Evolutionary conservation across 1,284 basidiomycete species (phyloP).

Genomic region (Cystobasidiaceae sp.): DNA sequence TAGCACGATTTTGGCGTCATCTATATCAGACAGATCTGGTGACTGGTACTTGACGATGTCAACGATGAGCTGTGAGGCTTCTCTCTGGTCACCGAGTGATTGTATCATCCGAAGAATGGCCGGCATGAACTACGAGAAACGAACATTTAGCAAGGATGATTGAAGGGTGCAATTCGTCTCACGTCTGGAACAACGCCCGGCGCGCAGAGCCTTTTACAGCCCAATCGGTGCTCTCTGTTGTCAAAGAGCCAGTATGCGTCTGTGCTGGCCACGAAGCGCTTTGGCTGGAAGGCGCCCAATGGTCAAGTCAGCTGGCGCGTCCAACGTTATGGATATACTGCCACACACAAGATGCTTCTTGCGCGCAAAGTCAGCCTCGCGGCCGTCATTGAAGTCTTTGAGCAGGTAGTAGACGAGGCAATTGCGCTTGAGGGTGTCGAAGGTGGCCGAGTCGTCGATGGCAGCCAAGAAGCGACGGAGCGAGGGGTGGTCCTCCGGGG

Average conservation of each 20-base stretch:
- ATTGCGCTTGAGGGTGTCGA: conserved; percentile 68
- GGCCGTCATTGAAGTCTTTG: conserved; percentile 64
- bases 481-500: conserved; percentile 56
- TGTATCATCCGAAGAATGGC: conserved; percentile 7
- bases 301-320: too few species aligned
- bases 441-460: conserved; percentile 56
- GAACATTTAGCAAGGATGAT: too few species aligned
- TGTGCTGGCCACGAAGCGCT: conserved; percentile 63
- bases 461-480: conserved; percentile 58
- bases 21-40: not conserved
- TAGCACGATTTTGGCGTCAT: not conserved
- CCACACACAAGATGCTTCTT: conserved; percentile 53
- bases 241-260: conserved; percentile 76
- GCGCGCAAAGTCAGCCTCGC: conserved; percentile 56
- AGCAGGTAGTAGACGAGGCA: conserved; percentile 69
- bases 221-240: conserved; percentile 50
- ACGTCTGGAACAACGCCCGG: conserved; percentile 26
- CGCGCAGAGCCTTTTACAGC: conserved; percentile 23
- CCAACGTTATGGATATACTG: too few species aligned
- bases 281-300: conserved; percentile 47
- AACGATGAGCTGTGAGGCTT: conserved; percentile 3
- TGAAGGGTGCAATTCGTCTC: too few species aligned
- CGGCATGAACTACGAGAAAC: conserved; percentile 7
- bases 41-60: not conserved
- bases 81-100: not conserved